Conservation (phyloP, 2,329 filamentous ascomycete species). For the Stachybotrys chartarum region DNA sequence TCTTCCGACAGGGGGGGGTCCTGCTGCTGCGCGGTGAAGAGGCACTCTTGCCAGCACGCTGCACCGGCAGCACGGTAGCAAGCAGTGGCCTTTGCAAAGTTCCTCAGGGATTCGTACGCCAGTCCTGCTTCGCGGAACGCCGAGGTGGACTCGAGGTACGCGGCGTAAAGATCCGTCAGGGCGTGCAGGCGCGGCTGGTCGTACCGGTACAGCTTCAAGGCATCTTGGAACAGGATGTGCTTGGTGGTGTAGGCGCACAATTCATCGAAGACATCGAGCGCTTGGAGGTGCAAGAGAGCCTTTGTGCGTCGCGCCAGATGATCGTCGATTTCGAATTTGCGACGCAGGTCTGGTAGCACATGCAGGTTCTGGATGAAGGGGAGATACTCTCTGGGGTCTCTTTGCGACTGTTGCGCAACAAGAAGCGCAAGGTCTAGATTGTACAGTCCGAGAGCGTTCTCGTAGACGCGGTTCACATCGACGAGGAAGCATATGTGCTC, state of each 20-base stretch:
- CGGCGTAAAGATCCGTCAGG: constrained; percentile 73
- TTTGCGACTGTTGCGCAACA: constrained; percentile 92
- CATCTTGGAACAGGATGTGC: constrained; percentile 70
- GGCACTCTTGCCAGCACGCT: constrained; percentile 79
- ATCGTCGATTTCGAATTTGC: constrained; percentile 82
- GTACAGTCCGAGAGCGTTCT: constrained; percentile 84
- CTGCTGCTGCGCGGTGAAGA: constrained; percentile 69
- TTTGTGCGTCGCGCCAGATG: constrained; percentile 71
- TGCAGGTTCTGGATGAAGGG: constrained; percentile 89
- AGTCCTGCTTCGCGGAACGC: constrained; percentile 81
- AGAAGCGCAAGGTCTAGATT: constrained; percentile 83
- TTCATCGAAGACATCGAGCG: constrained; percentile 69
- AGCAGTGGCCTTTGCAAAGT: constrained; percentile 67
- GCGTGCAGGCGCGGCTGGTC: constrained; percentile 57
- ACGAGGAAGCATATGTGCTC: constrained; percentile 97
- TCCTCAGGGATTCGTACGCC: constrained; percentile 77
- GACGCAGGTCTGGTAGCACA: constrained; percentile 60
- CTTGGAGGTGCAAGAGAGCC: constrained; percentile 69
- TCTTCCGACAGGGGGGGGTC: constrained; percentile 49
- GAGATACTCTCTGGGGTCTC: constrained; percentile 90
- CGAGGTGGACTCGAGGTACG: constrained; percentile 66
- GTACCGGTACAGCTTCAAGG: constrained; percentile 79
- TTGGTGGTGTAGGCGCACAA: constrained; percentile 70
- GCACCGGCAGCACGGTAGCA: constrained; percentile 77
- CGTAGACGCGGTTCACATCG: constrained; percentile 86